Evolutionary conservation across 441 rosid genomes (phyloP).

Genomic region (Syzygium malaccense): DNA sequence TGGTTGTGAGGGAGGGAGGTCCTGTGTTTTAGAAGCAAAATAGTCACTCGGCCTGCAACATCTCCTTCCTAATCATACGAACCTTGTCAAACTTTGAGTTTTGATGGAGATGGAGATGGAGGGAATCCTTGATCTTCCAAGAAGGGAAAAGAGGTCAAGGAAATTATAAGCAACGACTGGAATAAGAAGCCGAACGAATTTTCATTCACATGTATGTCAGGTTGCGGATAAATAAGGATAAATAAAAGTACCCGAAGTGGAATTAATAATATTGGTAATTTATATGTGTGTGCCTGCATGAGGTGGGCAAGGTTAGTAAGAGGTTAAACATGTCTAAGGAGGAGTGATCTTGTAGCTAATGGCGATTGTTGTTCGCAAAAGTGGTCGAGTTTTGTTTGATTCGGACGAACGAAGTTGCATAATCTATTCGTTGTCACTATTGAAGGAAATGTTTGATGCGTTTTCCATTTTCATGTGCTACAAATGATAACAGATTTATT

Average conservation of each 20-base stretch:
- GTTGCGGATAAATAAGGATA: background rate
- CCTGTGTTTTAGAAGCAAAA: background rate
- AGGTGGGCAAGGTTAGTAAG: background rate
- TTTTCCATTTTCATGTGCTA: background rate
- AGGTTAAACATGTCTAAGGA: background rate
- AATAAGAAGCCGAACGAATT: background rate
- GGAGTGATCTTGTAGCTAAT: background rate
- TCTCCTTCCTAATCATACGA: background rate
- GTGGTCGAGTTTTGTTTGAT: background rate
- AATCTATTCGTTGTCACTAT: background rate
- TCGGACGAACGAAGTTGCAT: background rate
- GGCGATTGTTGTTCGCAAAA: background rate
- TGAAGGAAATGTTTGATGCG: background rate
- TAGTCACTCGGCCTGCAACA: background rate
- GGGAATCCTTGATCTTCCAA: background rate
- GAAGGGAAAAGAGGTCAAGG: background rate
- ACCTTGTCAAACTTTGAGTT: background rate
- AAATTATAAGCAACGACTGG: background rate
- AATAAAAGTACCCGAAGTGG: background rate
- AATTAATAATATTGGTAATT: no score
- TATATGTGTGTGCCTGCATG: background rate
- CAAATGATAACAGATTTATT: background rate
- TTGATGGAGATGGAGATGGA: background rate
- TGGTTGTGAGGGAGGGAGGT: background rate
- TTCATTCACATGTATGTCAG: background rate